Evolutionary conservation across 495 filamentous ascomycete genomes (phyloP), one percentile per base, ranked within the genome.

Genomic region (Trypethelium eluteriae): DNA sequence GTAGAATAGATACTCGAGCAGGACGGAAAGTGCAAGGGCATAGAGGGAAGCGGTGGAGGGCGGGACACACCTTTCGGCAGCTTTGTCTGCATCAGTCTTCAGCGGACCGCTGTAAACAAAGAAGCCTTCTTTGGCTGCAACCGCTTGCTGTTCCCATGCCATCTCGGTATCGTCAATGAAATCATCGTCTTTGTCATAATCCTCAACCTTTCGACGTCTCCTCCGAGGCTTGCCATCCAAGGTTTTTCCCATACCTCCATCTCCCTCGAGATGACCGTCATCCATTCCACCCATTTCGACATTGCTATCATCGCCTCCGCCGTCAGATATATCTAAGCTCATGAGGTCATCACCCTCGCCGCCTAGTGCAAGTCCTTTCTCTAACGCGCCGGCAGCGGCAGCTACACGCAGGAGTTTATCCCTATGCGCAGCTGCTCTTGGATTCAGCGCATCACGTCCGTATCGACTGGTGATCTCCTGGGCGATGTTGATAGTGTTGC

Each of bases 111-210:
- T 75, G 62, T 76, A 79, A 35, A 79, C 77, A 69, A 79, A 79
- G 71, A 78, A 79, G 53, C 77, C 77, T 66, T 98, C 95, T 70
- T 92, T 90, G 65, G 90, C 93, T 32, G 92, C 92, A 18, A 92
- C 91, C 32, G 94, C 93, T 74, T 93, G 90, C 76, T 96, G 91
- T 78, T 98, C 92, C 92, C 93, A 98, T 7, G 93, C 83, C 78
- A 96, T 73, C 73, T 98, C 94, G 14, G 91, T 93, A 76, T 98
- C 94, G 74, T 98, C 94, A 65, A 98, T 93, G 74, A 98, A 98
- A 41, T 92, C 93, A 73, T 98, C 94, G 64, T 94, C 91, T 69
- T 91, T 91, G 77, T 97, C 92, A 72, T 98, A 98, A 68, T 96
- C 90, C 71, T 98, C 94, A 68, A 93, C 88, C 79, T 94, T 96